Evolutionary conservation across 106 monocot species (phyloP).

Genomic region (Platanthera zijinensis): DNA sequence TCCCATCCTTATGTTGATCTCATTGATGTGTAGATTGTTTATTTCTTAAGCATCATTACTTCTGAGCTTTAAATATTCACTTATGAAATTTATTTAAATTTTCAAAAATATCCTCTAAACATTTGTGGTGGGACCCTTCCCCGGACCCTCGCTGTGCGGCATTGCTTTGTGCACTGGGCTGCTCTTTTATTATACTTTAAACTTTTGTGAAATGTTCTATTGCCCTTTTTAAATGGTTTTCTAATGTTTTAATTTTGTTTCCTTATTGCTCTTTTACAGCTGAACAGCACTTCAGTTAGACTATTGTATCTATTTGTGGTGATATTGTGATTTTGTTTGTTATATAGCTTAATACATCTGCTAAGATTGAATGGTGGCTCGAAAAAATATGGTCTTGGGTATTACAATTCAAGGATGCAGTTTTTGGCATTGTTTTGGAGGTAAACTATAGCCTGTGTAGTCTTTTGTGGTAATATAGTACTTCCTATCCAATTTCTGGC

Average conservation of each 20-base stretch:
- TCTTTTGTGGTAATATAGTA: not conserved
- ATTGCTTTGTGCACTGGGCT: too few relatives aligned
- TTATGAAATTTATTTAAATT: not conserved
- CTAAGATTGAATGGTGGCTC: conserved; percentile 57
- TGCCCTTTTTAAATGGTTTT: not conserved
- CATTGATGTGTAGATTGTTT: not conserved
- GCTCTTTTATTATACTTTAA: not conserved
- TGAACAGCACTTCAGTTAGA: not conserved
- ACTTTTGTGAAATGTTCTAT: not conserved
- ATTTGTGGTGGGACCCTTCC: not conserved
- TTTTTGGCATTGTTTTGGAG: conserved; percentile 41
- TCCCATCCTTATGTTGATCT: not conserved
- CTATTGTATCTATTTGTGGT: not conserved
- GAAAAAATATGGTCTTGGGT: conserved; percentile 80
- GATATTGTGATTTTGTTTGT: conserved; percentile 5
- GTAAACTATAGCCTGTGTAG: conserved; percentile 24
- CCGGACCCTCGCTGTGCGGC: too few relatives aligned
- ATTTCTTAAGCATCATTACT: not conserved
- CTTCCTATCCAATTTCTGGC: not conserved
- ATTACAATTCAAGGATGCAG: conserved; percentile 67
- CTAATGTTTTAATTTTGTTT: not conserved
- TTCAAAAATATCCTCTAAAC: not conserved
- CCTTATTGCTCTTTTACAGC: not conserved
- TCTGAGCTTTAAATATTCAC: not conserved
- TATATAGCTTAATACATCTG: conserved; percentile 41